Base-by-base conservation (phyloP, 2,329 filamentous ascomycete genomes). In the Aaosphaeria arxii region DNA sequence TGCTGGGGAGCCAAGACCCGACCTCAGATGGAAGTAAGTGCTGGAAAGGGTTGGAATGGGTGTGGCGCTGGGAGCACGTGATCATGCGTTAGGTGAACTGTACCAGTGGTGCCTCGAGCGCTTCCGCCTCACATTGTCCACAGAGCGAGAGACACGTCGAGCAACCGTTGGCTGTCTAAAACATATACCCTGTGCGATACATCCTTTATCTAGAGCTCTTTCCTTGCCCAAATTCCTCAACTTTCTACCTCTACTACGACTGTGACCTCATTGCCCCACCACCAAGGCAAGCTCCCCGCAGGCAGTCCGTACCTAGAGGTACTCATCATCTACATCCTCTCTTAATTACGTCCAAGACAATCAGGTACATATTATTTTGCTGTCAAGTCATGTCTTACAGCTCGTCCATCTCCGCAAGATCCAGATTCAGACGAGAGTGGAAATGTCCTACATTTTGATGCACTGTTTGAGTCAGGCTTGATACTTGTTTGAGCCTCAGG, bases 121-220 rank as follows among this genome's bases (percentile, higher is more conserved):
- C 49, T 54, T 43, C 54, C 56, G 59, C 63, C 57, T 67, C 59
- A 54, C 55, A 43, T 48, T 46, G 50, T 51, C 63, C 64, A 67
- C 55, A 63, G 50, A 63, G 42, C 47, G 49, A 45, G 46, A 63
- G 62, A 68, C 65, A 69, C 66, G 65, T 69, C 63, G 57, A 59
- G 53, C 53, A 47, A 36, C 40, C 7, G 28, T 31, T 36, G 13
- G 40, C 39, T 24, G 30, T 11, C 17, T 33, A 6, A 35, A 35
- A 17, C 28, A 47, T 30, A 30, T 40, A 30, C 39, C 29, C 17
- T 24, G 17, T 24, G 17, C 17, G 17, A 24, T 24, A 24, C 17
- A 24, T 24, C 17, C 17, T 24, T 24, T 24, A 24, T 24, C 17
- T 24, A 24, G 17, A 24, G 17, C 17, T 3, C 17, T 24, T 24